Base-by-base conservation (phyloP, 257 asterid genomes). In the Fraxinus pennsylvanica region DNA sequence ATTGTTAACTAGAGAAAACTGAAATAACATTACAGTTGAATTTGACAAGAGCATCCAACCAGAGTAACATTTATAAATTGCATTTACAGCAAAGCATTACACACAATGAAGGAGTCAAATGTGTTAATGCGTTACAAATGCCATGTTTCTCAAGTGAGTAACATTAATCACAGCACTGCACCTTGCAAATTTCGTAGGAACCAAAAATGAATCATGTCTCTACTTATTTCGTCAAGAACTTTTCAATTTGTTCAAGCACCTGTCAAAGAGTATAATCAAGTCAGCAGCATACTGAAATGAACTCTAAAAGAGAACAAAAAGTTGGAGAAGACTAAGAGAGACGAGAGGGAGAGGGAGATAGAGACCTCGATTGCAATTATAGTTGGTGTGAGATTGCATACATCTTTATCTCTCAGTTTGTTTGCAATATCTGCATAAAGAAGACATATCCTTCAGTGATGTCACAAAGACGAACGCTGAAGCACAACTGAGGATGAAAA, bases 301-400 rank as follows among this genome's bases (percentile, higher is more conserved):
- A 25, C 74, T 70, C 71, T 32, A 22, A 47, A 21, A 4, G 38
- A 72, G 63, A 35, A 54, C 2, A 12, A 33, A 29, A 29, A 66
- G 54, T 9, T n/a, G 21, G 1, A 21, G 71, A 69, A 59, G 72
- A 38, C 33, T 3, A 33, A 59, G 80, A 68, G n/a, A 21, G 32
- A 63, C 36, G 59, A 54, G 70, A 54, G 81, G 50, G 71, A 70
- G 82, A 45, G 27, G 57, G 71, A 74, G 79, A 73, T 50, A 80
- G 71, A 29, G 39, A 93, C 99, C 99, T 92, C 97, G 57, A 87
- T 74, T 19, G 98, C 95, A 74, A 92, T 93, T 73, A 52, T 83
- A 35, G 83, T 80, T 61, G 98, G 97, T 38, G 94, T 85, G 85
- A 93, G 81, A 52, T 78, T 74, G 74, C 85, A 80, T 21, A 91